Percentiles rank a stretch among this genome's conserved stretches.
phyloP scores from a whole-genome alignment of 1,139 yeast species.

The Citeromyces hawaiiensis region DNA sequence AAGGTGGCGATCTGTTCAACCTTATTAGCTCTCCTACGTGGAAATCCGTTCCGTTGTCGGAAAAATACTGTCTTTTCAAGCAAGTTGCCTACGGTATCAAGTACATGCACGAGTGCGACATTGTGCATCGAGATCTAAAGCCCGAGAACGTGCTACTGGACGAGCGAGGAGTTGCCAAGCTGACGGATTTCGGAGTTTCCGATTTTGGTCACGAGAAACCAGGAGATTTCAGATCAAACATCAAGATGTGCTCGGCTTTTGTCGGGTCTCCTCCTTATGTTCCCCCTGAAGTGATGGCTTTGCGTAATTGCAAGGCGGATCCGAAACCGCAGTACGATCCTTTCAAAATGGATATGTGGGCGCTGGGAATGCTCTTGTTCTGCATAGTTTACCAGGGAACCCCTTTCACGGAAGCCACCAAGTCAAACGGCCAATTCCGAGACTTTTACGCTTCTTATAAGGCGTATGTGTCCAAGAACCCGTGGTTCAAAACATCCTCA shows the following conservation, averaged over 20 bases:
- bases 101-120: constrained; percentile 40
- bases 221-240: constrained; percentile 33
- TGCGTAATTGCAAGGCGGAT: constrained; percentile 23
- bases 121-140: constrained; percentile 54
- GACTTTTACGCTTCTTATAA: constrained; percentile 43
- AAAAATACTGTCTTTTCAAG: constrained; percentile 50
- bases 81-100: constrained; percentile 39
- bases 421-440: constrained; percentile 38
- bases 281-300: constrained; percentile 61
- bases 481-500: constrained; percentile 36
- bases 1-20: constrained; percentile 39
- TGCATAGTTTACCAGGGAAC: constrained; percentile 44
- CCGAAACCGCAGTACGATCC: constrained; percentile 46
- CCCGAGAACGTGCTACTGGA: constrained; percentile 51
- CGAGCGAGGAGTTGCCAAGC: constrained; percentile 45
- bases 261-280: constrained; percentile 77
- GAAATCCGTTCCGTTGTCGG: constrained; percentile 24
- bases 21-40: constrained; percentile 32
- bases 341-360: constrained; percentile 61
- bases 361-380: constrained; percentile 53
- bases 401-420: constrained; percentile 44
- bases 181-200: constrained; percentile 71
- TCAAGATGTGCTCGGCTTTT: constrained; percentile 16
- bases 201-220: constrained; percentile 48
- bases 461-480: constrained; percentile 31